Evolutionary conservation across 2,329 filamentous ascomycete genomes (phyloP).

Genomic region (Westerdykella sp.): DNA sequence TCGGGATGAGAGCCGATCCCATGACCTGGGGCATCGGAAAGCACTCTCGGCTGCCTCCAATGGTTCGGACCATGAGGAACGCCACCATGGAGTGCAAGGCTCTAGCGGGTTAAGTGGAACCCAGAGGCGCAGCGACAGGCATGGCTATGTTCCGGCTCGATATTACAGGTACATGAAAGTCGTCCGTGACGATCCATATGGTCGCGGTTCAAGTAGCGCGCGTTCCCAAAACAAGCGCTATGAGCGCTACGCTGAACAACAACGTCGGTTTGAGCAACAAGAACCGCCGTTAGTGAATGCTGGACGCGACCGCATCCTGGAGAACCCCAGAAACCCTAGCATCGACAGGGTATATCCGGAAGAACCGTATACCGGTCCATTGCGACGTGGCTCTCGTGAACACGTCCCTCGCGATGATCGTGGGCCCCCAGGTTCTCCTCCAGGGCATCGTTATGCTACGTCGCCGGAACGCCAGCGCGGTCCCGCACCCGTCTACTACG

Average conservation of each 20-base stretch:
- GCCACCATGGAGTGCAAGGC: slow-evolving; percentile 17
- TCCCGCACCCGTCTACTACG: slow-evolving; percentile 24
- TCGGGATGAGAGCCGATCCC: slow-evolving; percentile 3
- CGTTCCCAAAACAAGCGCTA: slow-evolving; percentile 28
- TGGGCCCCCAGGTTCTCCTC: slow-evolving; percentile 22
- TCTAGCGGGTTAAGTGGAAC: slow-evolving; percentile 24
- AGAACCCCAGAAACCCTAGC: slow-evolving; percentile 30
- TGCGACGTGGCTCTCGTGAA: slow-evolving; percentile 20
- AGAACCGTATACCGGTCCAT: slow-evolving; percentile 16
- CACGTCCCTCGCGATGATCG: slow-evolving; percentile 33
- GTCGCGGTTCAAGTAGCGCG: slow-evolving; percentile 29
- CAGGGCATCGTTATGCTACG: slow-evolving; percentile 23
- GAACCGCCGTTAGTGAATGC: slow-evolving; percentile 31
- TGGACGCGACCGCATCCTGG: slow-evolving; percentile 21
- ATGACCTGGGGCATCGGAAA: slow-evolving; percentile 15
- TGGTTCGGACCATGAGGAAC: slow-evolving; percentile 28
- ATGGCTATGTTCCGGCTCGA: slow-evolving; percentile 29
- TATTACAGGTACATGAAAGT: slow-evolving; percentile 34
- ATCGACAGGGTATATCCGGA: slow-evolving; percentile 24
- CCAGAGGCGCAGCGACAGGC: slow-evolving; percentile 28
- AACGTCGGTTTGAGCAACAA: slow-evolving; percentile 32
- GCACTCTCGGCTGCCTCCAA: slow-evolving; percentile 30
- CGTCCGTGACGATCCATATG: slow-evolving; percentile 30
- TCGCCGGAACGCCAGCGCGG: slow-evolving; percentile 19
- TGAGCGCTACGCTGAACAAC: slow-evolving; percentile 31